Conservation (phyloP, 441 rosid genomes). For the Erodium trifolium region DNA sequence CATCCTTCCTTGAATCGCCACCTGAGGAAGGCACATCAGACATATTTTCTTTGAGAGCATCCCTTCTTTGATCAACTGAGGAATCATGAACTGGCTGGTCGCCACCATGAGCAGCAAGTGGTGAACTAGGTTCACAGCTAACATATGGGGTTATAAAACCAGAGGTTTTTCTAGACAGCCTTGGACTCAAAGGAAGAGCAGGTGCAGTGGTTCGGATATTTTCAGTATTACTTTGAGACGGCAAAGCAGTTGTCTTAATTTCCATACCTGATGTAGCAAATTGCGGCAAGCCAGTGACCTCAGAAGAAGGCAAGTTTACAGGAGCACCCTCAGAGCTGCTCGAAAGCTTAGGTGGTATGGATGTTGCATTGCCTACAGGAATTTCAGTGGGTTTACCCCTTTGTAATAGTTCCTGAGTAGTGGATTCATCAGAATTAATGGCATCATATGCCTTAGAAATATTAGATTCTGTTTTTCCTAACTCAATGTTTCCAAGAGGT, state of each 20-base stretch:
- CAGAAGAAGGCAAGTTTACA: slow-evolving; percentile 35
- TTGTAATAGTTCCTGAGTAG: slow-evolving; percentile 30
- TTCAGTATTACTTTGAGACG: slow-evolving; percentile 31
- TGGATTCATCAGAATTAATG: slow-evolving; percentile 25
- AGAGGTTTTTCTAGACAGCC: slow-evolving; percentile 41
- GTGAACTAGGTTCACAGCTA: slow-evolving; percentile 26
- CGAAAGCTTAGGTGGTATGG: slow-evolving; percentile 20
- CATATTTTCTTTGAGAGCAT: slow-evolving; percentile 24
- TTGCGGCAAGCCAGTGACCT: slow-evolving; percentile 31
- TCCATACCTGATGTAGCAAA: slow-evolving; percentile 28
- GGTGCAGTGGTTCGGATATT: slow-evolving; percentile 28
- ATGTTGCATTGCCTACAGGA: slow-evolving; percentile 21
- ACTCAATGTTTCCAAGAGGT: slow-evolving; percentile 30
- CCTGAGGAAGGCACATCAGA: slow-evolving; percentile 30
- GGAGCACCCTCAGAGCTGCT: slow-evolving; percentile 31
- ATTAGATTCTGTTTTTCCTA: slow-evolving; percentile 36
- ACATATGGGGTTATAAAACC: slow-evolving; percentile 40
- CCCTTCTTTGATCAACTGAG: slow-evolving; percentile 24
- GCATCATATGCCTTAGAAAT: slow-evolving; percentile 24
- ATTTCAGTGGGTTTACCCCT: slow-evolving; percentile 31
- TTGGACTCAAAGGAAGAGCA: slow-evolving; percentile 51
- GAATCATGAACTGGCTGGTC: slow-evolving; percentile 31
- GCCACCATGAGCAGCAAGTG: slow-evolving; percentile 28
- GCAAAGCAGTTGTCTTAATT: slow-evolving; percentile 30
- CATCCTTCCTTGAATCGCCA: slow-evolving; percentile 30